Conservation (phyloP, 306 rosid genomes). For the Herpetospermum pedunculosum region DNA sequence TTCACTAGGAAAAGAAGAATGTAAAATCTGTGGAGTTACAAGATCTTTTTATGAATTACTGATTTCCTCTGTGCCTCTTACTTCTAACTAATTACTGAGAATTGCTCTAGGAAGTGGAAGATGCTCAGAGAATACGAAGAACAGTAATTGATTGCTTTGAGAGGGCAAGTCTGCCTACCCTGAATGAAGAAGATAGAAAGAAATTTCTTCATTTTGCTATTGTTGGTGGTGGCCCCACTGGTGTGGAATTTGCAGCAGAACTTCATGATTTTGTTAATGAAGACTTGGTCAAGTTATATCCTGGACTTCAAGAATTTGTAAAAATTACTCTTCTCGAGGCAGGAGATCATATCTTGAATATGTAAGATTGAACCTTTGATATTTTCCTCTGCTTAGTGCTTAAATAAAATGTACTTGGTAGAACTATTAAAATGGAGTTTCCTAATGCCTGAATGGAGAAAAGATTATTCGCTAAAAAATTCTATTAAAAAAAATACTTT, state of each 20-base stretch:
- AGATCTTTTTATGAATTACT: neutral
- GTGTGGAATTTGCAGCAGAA: slow-evolving; percentile 95
- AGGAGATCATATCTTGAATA: slow-evolving; percentile 73
- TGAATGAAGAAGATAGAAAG: slow-evolving; percentile 74
- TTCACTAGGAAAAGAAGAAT: neutral
- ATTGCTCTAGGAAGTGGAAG: slow-evolving; percentile 95
- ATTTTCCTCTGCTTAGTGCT: neutral
- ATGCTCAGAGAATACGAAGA: slow-evolving; percentile 92
- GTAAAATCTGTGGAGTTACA: neutral
- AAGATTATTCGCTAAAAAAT: neutral
- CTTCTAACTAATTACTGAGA: neutral
- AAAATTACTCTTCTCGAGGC: slow-evolving; percentile 90
- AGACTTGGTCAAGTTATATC: slow-evolving; percentile 68
- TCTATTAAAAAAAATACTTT: neutral
- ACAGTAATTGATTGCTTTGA: slow-evolving; percentile 89
- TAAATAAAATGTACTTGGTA: neutral
- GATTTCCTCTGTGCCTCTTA: neutral
- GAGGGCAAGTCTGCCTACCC: slow-evolving; percentile 63
- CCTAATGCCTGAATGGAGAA: neutral
- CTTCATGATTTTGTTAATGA: slow-evolving; percentile 90
- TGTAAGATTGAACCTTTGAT: slow-evolving; percentile 33
- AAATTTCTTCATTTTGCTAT: slow-evolving; percentile 94
- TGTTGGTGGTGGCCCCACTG: slow-evolving; percentile 99
- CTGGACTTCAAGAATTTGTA: slow-evolving; percentile 54
- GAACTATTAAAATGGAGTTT: neutral